These are phyloP conservation scores for Pyronema omphalodes DNA, from an alignment of 495 filamentous ascomycete species.

Conservation along the genomic window DNA sequence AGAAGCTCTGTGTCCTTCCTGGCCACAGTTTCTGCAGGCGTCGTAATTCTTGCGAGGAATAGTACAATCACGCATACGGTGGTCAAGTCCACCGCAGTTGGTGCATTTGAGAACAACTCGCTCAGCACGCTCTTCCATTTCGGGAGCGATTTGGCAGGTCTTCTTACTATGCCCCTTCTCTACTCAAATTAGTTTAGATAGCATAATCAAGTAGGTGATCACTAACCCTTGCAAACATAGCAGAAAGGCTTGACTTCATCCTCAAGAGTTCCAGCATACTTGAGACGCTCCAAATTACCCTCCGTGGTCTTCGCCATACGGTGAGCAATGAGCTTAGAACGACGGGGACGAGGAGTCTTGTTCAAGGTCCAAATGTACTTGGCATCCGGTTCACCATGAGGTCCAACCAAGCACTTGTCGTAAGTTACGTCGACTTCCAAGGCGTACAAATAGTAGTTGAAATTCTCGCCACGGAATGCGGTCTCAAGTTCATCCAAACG, in stretches of 20 bases:
- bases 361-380: constrained; percentile 58
- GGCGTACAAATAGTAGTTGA: constrained; percentile 57
- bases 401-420: constrained; percentile 58
- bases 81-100: constrained; percentile 53
- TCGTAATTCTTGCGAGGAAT: constrained; percentile 19
- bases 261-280: constrained; percentile 39
- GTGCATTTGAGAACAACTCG: constrained; percentile 50
- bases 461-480: constrained; percentile 44
- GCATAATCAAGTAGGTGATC: neutral
- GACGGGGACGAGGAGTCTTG: constrained; percentile 42
- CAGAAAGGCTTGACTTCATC: constrained; percentile 42
- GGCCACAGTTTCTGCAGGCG: constrained; percentile 66
- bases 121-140: constrained; percentile 47
- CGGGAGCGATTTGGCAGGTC: constrained; percentile 32
- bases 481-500: constrained; percentile 56
- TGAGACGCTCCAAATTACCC: constrained; percentile 44
- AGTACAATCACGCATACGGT: constrained; percentile 52
- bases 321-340: constrained; percentile 35
- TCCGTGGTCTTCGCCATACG: constrained; percentile 38
- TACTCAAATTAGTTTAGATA: constrained; percentile 7
- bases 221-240: constrained; percentile 38
- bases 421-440: constrained; percentile 40
- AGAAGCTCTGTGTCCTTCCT: constrained; percentile 38
- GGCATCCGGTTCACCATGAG: constrained; percentile 61
- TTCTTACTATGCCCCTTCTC: constrained; percentile 17